Evolutionary conservation across 2,329 filamentous ascomycete species (phyloP).

Genomic region (Tolypocladium tundrense): DNA sequence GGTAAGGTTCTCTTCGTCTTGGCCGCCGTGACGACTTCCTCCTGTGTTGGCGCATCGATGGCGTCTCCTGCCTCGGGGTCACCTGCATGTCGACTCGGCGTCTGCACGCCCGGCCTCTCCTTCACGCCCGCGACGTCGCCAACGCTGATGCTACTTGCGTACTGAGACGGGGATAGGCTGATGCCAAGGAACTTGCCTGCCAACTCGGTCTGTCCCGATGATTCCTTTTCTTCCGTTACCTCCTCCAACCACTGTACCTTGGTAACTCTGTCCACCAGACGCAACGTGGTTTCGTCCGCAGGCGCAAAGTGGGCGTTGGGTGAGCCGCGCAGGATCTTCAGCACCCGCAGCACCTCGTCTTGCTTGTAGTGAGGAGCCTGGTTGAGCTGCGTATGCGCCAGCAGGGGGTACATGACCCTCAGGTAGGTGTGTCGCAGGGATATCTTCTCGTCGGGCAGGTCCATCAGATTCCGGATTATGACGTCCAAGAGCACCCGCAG

Average conservation of each 20-base stretch:
- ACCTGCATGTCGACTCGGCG: conserved; percentile 53
- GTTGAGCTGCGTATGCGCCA: conserved; percentile 84
- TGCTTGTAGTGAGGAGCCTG: conserved; percentile 85
- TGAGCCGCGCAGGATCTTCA: conserved; percentile 57
- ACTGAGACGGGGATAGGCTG: conserved; percentile 53
- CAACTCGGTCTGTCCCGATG: conserved; percentile 32
- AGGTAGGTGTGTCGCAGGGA: conserved; percentile 86
- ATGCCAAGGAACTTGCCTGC: conserved; percentile 58
- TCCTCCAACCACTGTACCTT: conserved; percentile 59
- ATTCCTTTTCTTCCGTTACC: conserved; percentile 21
- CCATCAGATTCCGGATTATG: conserved; percentile 91
- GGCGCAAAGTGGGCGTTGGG: conserved; percentile 68
- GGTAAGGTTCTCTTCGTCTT: conserved; percentile 39
- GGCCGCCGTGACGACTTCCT: conserved; percentile 11
- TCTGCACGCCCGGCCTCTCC: conserved; percentile 74
- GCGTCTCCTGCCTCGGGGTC: conserved; percentile 13
- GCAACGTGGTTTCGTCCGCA: conserved; percentile 68
- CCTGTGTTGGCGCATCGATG: conserved; percentile 4
- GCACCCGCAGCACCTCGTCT: conserved; percentile 67
- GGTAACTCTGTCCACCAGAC: conserved; percentile 65
- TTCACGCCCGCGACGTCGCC: conserved; percentile 68
- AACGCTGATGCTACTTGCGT: conserved; percentile 66
- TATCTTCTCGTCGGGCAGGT: conserved; percentile 74
- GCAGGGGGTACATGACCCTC: conserved; percentile 78
- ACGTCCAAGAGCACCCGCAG: conserved; percentile 89